Evolutionary conservation across 1,139 yeast genomes (phyloP).

Genomic region (Zygosaccharomyces sapae): DNA sequence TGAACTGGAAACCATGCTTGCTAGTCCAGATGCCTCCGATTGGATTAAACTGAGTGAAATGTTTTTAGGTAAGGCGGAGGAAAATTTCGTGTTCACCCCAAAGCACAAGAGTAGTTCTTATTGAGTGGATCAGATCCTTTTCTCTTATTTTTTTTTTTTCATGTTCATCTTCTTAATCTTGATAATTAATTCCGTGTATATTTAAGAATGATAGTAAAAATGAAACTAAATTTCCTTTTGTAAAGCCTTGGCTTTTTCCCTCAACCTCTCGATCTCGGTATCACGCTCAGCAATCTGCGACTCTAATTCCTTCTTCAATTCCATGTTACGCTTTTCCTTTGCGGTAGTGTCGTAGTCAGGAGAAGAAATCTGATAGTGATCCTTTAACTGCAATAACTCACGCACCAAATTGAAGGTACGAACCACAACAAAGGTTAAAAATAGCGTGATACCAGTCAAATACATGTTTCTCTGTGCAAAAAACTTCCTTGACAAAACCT

Average conservation of each 20-base stretch:
- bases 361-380: slow-evolving; percentile 32
- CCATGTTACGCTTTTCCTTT: slow-evolving; percentile 30
- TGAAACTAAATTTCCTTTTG: slow-evolving; percentile 44
- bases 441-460: slow-evolving; percentile 90
- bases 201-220: no score
- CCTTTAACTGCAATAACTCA: slow-evolving; percentile 67
- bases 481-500: slow-evolving; percentile 61
- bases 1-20: slow-evolving; percentile 85
- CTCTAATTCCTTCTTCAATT: slow-evolving; percentile 43
- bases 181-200: no score
- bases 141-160: background rate
- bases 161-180: background rate
- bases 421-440: slow-evolving; percentile 76
- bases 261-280: slow-evolving; percentile 58
- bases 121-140: slow-evolving; percentile 21
- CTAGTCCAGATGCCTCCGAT: slow-evolving; percentile 78
- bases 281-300: slow-evolving; percentile 56
- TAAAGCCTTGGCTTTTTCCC: slow-evolving; percentile 67
- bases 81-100: slow-evolving; percentile 74
- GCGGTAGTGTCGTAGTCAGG: slow-evolving; percentile 33
- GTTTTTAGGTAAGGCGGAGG: slow-evolving; percentile 85
- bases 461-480: slow-evolving; percentile 97
- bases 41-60: slow-evolving; percentile 97
- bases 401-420: slow-evolving; percentile 83
- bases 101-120: slow-evolving; percentile 91